These are phyloP conservation scores for Carex sylvatica DNA, from an alignment of 202 grass and related monocot species.

Conservation along the genomic window DNA sequence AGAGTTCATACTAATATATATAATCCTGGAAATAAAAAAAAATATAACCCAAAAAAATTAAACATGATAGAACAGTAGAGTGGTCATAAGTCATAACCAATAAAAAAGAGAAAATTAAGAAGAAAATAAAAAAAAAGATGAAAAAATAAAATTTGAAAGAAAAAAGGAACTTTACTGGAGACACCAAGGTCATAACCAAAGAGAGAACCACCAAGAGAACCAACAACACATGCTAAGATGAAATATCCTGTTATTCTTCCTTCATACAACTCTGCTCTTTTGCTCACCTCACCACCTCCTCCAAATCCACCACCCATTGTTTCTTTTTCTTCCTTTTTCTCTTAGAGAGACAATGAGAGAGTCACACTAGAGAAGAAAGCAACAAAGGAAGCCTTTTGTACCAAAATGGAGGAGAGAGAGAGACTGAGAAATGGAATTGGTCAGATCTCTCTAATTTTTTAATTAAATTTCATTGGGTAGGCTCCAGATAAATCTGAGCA, in stretches of 20 bases:
- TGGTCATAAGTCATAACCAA: too few relatives aligned
- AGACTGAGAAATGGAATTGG: background rate
- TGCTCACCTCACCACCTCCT: slow-evolving; percentile 38
- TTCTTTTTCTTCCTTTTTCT: background rate
- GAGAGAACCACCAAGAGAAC: slow-evolving; percentile 85
- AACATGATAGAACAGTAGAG: background rate
- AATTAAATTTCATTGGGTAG: background rate
- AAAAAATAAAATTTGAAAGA: background rate
- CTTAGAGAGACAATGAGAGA: background rate
- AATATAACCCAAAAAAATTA: background rate
- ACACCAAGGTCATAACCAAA: slow-evolving; percentile 97
- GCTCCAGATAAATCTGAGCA: background rate
- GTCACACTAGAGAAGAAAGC: background rate
- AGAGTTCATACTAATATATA: too few relatives aligned
- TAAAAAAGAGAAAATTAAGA: background rate
- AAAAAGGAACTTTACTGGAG: slow-evolving; percentile 49
- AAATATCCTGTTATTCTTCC: slow-evolving; percentile 88
- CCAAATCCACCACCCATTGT: slow-evolving; percentile 60
- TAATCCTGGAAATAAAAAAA: background rate
- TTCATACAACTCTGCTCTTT: slow-evolving; percentile 69
- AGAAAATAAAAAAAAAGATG: background rate
- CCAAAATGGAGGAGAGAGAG: slow-evolving; percentile 28
- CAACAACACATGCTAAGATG: slow-evolving; percentile 83
- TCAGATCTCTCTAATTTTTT: background rate
- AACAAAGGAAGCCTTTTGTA: slow-evolving; percentile 31